Conservation (phyloP, 2,329 filamentous ascomycete species). For the Lachnellula willkommii region DNA sequence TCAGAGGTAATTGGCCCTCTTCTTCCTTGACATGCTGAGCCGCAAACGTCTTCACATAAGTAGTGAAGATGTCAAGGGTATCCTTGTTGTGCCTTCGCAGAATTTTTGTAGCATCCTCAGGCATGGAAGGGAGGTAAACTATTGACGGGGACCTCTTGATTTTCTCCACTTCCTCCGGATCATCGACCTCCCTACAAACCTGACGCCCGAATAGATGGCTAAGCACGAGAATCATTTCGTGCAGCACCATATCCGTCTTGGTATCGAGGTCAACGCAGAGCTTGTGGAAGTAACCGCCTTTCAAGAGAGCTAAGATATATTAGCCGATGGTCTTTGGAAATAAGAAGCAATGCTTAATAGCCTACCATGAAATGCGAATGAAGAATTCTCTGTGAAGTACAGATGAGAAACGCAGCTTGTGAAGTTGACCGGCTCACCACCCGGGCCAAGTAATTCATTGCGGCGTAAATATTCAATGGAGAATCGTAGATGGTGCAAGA, state of each 20-base stretch:
- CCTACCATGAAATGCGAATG: constrained; percentile 66
- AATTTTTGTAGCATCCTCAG: constrained; percentile 49
- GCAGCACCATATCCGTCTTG: constrained; percentile 45
- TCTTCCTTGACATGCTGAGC: constrained; percentile 47
- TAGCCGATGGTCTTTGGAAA: constrained; percentile 2
- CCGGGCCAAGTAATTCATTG: constrained; percentile 57
- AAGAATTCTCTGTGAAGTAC: constrained; percentile 70
- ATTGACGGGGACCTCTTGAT: constrained; percentile 56
- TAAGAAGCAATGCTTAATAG: neutral
- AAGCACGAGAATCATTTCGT: constrained; percentile 62
- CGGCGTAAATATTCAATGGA: constrained; percentile 73
- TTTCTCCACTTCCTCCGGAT: constrained; percentile 43
- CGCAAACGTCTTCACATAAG: constrained; percentile 65
- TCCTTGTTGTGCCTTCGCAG: constrained; percentile 59
- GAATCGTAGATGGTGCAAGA: constrained; percentile 72
- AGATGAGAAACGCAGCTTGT: constrained; percentile 65
- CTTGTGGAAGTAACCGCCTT: constrained; percentile 62
- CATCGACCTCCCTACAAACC: constrained; percentile 44
- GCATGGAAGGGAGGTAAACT: constrained; percentile 61
- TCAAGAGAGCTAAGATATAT: constrained; percentile 49
- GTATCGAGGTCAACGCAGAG: constrained; percentile 54
- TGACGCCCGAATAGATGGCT: constrained; percentile 64
- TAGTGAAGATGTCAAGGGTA: constrained; percentile 60
- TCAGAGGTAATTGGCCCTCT: constrained; percentile 28
- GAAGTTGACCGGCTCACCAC: constrained; percentile 65